Base-by-base conservation (phyloP, 306 rosid genomes). In the Fagus sylvatica region DNA sequence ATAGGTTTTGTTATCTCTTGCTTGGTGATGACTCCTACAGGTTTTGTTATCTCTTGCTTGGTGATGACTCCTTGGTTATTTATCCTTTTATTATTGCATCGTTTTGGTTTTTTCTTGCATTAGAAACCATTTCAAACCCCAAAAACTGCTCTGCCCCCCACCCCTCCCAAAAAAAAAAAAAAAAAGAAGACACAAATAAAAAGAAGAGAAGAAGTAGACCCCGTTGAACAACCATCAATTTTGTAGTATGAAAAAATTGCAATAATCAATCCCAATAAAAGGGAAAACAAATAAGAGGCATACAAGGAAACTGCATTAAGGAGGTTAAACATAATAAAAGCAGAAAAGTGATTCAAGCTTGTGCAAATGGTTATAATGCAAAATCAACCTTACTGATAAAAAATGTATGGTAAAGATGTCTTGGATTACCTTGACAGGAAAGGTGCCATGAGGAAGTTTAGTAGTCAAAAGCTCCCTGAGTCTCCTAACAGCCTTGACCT, bases 391-490 rank as follows among this genome's bases (percentile, higher is more conserved):
- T 66, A 64, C 43, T 2, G 2, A 65, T 2, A 65, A 66, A 37
- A 16, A 39, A 7, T 1, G 51, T 39, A 37, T 13, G 15, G 49
- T n/a, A 39, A 39, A 37, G 71, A 80, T 49, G 74, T 75, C 51
- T 80, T 41, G 65, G 72, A 53, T 81, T 84, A 96, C 99, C 99
- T 96, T 90, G 80, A 87, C 96, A 32, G 99, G 99, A 84, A 96
- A 96, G 36, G 99, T 91, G 74, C 98, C 97, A 72, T 40, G 87
- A 60, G 99, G 99, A 54, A 96, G 88, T 87, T 96, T 96, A 73
- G 99, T 96, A 49, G 99, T 96, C 90, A 96, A 89, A 85, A 96
- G 98, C 87, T 96, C 99, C 78, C 98, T 85, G 39, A 96, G 91
- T 89, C 99, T 87, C 84, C 98, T 84, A 71, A 96, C 85, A 70